These are phyloP conservation scores for Tubosaeta brunneosetosa DNA, from an alignment of 768 basidiomycete species.

Conservation along the genomic window DNA sequence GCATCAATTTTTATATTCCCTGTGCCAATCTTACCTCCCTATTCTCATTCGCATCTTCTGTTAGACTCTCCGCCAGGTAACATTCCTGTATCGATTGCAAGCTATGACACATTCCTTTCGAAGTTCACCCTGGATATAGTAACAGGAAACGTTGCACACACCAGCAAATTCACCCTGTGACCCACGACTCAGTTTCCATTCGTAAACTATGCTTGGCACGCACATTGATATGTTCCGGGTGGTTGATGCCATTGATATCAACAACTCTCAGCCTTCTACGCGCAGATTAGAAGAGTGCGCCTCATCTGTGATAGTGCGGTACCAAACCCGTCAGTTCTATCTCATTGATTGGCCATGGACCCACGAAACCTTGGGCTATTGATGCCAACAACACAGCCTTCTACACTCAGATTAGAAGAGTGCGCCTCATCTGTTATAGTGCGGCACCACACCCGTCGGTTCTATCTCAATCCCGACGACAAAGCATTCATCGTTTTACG, in stretches of 20 bases:
- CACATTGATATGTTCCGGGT: neutral
- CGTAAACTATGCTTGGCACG: neutral
- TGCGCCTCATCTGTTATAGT: neutral
- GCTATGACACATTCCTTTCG: neutral
- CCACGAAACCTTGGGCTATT: neutral
- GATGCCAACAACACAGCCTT: neutral
- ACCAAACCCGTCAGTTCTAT: neutral
- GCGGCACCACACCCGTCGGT: neutral
- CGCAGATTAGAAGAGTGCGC: neutral
- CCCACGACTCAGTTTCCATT: neutral
- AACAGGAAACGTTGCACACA: neutral
- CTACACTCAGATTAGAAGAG: neutral
- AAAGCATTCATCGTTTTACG: neutral
- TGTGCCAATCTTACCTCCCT: neutral
- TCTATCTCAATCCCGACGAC: neutral
- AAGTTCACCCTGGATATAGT: neutral
- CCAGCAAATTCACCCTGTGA: neutral
- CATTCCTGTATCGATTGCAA: neutral
- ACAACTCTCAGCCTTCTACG: neutral
- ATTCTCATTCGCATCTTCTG: neutral
- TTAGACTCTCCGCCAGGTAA: too few species aligned
- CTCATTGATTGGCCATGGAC: too few species aligned
- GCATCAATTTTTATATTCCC: too few species aligned
- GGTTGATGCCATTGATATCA: neutral
- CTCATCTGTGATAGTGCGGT: neutral